phyloP scores from a whole-genome alignment of 805 yeast species.

The Danielozyma ontarioensis region DNA sequence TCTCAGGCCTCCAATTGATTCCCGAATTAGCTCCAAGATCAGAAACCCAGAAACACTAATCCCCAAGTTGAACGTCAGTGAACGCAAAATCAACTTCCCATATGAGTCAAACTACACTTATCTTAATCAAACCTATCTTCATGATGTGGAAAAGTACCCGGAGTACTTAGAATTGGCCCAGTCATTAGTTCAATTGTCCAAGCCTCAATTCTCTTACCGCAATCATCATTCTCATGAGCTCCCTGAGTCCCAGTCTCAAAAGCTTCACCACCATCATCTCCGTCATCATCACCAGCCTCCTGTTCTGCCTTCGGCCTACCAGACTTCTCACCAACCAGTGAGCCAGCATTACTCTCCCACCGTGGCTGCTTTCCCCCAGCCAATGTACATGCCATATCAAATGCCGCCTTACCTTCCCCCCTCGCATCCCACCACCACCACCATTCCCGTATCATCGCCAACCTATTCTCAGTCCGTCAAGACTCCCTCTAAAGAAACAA shows the following conservation, averaged over 20 bases:
- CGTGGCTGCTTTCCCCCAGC: not conserved
- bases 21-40: conserved; percentile 28
- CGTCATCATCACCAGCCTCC: not conserved
- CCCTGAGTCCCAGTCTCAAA: conserved; percentile 1
- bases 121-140: conserved; percentile 42
- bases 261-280: conserved; percentile 2
- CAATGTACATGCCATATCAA: too few species aligned
- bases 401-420: too few species aligned
- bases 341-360: not conserved
- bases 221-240: not conserved
- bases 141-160: conserved; percentile 45
- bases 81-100: conserved; percentile 44
- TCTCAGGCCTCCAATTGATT: conserved; percentile 32
- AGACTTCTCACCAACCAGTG: not conserved
- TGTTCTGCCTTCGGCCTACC: not conserved
- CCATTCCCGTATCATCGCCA: not conserved
- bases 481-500: conserved; percentile 4
- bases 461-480: not conserved
- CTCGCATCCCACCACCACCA: not conserved
- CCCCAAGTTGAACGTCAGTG: conserved; percentile 15
- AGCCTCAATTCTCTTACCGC: conserved; percentile 4
- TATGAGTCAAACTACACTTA: conserved; percentile 50
- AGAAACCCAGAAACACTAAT: conserved; percentile 11
- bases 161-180: conserved; percentile 45
- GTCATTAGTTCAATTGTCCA: conserved; percentile 32